A percentile compares a stretch with the other conserved stretches of the same genome.
Conservation (phyloP, 1,139 yeast species). For the Scheffersomyces segobiensis region DNA sequence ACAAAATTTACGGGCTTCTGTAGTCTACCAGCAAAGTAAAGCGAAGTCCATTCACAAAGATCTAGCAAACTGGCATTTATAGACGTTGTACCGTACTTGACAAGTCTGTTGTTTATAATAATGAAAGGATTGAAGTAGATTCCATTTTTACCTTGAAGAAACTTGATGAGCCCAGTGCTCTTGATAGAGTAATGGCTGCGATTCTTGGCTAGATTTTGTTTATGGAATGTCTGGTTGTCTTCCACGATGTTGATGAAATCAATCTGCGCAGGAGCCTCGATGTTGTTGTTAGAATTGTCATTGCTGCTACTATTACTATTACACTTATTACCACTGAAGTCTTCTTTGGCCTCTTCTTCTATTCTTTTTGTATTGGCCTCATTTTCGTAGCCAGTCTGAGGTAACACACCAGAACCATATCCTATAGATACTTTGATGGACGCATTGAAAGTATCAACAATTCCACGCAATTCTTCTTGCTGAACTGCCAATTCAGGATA, state of each 20-base stretch:
- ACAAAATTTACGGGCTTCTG: conserved; percentile 90
- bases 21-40: conserved; percentile 88
- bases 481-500: conserved; percentile 7
- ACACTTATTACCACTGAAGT: background rate
- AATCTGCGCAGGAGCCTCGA: conserved; percentile 54
- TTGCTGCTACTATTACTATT: background rate
- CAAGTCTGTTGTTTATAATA: conserved; percentile 51
- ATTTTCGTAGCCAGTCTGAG: conserved; percentile 60
- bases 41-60: conserved; percentile 76
- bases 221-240: conserved; percentile 74
- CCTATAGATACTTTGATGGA: conserved; percentile 82
- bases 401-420: conserved; percentile 93
- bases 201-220: conserved; percentile 61
- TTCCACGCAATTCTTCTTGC: conserved; percentile 42
- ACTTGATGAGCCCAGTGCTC: conserved; percentile 51
- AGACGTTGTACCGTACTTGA: conserved; percentile 87
- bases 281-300: background rate
- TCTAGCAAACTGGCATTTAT: conserved; percentile 62
- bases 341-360: conserved; percentile 13
- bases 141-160: conserved; percentile 75
- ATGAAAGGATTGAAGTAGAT: conserved; percentile 93
- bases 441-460: conserved; percentile 61
- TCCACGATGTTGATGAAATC: conserved; percentile 88
- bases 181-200: conserved; percentile 61
- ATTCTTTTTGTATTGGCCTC: conserved; percentile 12